Base-by-base conservation (phyloP, 352 stramenopile genomes). In the Pythium phragmitis region DNA sequence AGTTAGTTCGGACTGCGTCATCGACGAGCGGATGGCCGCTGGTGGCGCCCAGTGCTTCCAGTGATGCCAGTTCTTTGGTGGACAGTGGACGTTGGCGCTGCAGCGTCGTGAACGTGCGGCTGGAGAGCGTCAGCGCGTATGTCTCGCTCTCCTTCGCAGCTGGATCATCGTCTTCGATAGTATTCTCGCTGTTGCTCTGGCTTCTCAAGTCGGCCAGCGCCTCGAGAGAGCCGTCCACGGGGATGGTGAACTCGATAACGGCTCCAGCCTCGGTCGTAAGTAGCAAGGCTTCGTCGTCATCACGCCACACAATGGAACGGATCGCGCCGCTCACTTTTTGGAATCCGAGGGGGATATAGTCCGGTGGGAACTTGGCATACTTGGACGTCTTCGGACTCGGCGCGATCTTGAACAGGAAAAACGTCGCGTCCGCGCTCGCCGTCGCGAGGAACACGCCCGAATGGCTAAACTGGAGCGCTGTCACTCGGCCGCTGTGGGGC, bases 341-440 rank as follows among this genome's bases (percentile, higher is more conserved):
- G 60, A 96, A 97, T 5, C 91, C 88, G 4, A 92, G 60, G 1
- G 91, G 87, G 7, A 81, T 60, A 62, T 94, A 94, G 33, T 89
- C 82, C 1, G 71, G 69, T 42, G 74, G 65, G 33, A 81, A 86
- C 66, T 74, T 83, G 2, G 73, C 71, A 61, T 80, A 80, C 60
- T 85, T 77, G 28, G 74, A 79, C 13, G 64, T 80, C 48, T 82
- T 89, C 26, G 64, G 54, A 49, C 58, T 87, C n/a, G 70, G 68
- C 1, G 82, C 68, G 11, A 87, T 55, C 28, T 74, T 75, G 59
- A 98, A 96, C 30, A 98, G 77, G 59, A 98, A 97, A 42, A 97
- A 67, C 21, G 80, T 97, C 36, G 59, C 61, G 59, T 98, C 94
- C 11, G 70, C 72, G 55, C 84, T 92, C 17, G 70, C 76, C 3